Evolutionary conservation across 495 filamentous ascomycete genomes (phyloP), one percentile per base, ranked within the genome.

Genomic region (Trichocladium uniseriatum): DNA sequence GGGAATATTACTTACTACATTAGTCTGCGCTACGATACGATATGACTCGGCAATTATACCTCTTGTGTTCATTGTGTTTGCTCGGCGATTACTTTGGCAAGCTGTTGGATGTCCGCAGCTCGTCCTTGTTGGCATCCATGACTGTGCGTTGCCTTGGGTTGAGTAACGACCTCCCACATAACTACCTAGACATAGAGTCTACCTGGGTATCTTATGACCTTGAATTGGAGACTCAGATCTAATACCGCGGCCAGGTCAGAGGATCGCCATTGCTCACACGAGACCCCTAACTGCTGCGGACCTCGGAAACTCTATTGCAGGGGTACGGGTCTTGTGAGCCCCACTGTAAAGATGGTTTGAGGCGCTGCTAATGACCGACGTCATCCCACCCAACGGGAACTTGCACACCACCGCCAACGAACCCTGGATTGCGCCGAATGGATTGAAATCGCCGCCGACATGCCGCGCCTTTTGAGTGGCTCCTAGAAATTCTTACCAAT

Each of bases 21-120:
- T 54, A 62, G 59, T 56, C 56, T 56, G 55, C 45, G 51, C 54
- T 62, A 56, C 48, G 59, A 58, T 48, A 58, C 53, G 53, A 62
- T 57, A 55, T 51, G 59, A 58, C 51, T 45, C 36, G 55, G 42
- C 45, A 61, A 61, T 54, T 56, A 61, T 55, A 58, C 53, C 51
- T 54, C 44, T 53, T 40, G 38, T 40, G 16, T 51, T 54, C 41
- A 41, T 49, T 32, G 37, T 31, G 28, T 21, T 13, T 36, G 14
- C n/a, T n/a, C n/a, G n/a, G n/a, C n/a, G n/a, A n/a, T n/a, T n/a
- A n/a, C n/a, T n/a, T n/a, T n/a, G n/a, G n/a, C n/a, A n/a, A n/a
- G 16, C 15, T 19, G 14, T n/a, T 39, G 29, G 38, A 42, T 35
- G 18, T 22, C n/a, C n/a, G n/a, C 35, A 14, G 4, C n/a, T 37